phyloP scores from a whole-genome alignment of 1,284 basidiomycete species.

The Austropuccinia psidii region DNA sequence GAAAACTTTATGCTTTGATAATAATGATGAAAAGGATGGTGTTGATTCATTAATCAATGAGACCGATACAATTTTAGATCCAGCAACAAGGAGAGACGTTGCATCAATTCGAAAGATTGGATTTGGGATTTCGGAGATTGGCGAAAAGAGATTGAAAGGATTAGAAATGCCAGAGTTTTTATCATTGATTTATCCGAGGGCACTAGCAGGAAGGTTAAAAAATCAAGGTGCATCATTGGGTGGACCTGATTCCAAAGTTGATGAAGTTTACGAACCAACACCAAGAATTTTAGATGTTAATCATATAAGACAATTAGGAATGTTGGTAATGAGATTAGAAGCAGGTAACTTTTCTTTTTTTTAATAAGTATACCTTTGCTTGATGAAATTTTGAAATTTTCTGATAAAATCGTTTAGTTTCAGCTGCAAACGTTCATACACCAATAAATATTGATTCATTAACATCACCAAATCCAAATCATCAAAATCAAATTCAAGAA shows the following conservation, averaged over 20 bases:
- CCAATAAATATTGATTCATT: constrained; percentile 13
- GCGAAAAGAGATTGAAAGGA: constrained; percentile 88
- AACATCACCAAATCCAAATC: neutral
- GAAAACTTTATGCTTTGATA: constrained; percentile 49
- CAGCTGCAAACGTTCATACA: constrained; percentile 29
- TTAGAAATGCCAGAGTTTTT: constrained; percentile 71
- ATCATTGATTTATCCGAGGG: constrained; percentile 72
- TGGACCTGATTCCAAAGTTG: constrained; percentile 34
- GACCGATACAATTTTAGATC: constrained; percentile 46
- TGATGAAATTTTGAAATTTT: constrained; percentile 40
- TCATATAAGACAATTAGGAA: constrained; percentile 68
- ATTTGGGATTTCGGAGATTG: constrained; percentile 66
- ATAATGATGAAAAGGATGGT: constrained; percentile 48
- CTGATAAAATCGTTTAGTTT: constrained; percentile 10
- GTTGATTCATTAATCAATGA: constrained; percentile 39
- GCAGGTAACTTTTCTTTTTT: constrained; percentile 54
- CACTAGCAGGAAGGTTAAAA: constrained; percentile 62
- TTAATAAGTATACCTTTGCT: constrained; percentile 41
- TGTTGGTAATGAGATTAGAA: constrained; percentile 74
- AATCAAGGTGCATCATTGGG: constrained; percentile 32
- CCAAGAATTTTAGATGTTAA: constrained; percentile 62
- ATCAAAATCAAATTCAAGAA: neutral
- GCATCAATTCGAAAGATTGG: constrained; percentile 69
- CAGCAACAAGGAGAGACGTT: constrained; percentile 49
- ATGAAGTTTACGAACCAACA: constrained; percentile 47